A percentile compares a stretch with the other conserved stretches of the same genome.
phyloP scores from a whole-genome alignment of 2,329 filamentous ascomycete species.

The Eutypella sp. region DNA sequence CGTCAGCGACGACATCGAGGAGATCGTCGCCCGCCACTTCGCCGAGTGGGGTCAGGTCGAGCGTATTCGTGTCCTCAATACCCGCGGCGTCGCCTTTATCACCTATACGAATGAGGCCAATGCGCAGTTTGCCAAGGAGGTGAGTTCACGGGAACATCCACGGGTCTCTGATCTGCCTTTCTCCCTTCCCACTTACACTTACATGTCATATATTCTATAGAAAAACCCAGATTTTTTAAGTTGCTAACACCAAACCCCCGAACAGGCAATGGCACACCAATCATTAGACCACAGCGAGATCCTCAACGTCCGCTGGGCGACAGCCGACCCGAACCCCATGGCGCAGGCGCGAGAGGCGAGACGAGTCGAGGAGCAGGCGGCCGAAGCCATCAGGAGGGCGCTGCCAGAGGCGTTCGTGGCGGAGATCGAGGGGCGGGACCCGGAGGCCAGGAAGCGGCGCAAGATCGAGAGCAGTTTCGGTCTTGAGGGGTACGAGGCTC shows the following conservation, averaged over 20 bases:
- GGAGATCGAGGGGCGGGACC: constrained; percentile 88
- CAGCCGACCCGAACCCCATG: constrained; percentile 90
- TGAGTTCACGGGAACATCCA: background rate
- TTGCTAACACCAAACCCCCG: constrained; percentile 43
- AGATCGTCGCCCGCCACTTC: constrained; percentile 90
- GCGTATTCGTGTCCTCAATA: constrained; percentile 80
- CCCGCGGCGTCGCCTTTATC: constrained; percentile 86
- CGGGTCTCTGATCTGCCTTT: background rate
- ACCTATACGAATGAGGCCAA: constrained; percentile 91
- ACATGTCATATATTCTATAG: too few species aligned
- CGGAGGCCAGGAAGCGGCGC: constrained; percentile 79
- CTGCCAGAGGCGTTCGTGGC: constrained; percentile 87
- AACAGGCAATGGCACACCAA: constrained; percentile 88
- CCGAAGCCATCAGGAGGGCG: constrained; percentile 83
- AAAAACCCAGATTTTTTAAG: too few species aligned
- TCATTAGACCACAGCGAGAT: constrained; percentile 86
- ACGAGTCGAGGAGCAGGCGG: constrained; percentile 90
- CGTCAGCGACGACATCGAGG: constrained; percentile 94
- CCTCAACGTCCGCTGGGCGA: constrained; percentile 95
- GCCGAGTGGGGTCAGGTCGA: constrained; percentile 95
- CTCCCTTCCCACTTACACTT: background rate
- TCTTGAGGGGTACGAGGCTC: constrained; percentile 85
- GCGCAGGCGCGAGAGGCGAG: constrained; percentile 87
- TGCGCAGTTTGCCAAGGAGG: constrained; percentile 76
- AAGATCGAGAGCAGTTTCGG: constrained; percentile 88